Evolutionary conservation across 2,329 filamentous ascomycete genomes (phyloP).

Genomic region (Epichloe sylvatica): DNA sequence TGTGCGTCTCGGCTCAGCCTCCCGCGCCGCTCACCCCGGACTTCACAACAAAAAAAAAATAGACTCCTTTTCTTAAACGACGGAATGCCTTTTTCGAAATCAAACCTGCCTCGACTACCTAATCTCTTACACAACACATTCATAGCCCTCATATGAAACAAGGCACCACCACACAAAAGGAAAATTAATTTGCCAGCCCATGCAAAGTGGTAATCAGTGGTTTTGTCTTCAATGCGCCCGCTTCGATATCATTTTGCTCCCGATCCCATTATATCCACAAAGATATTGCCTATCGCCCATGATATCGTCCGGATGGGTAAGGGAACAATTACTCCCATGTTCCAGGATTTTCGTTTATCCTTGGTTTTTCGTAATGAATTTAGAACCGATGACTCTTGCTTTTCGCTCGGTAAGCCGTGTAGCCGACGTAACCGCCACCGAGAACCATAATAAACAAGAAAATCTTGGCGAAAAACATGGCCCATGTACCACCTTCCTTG

Average conservation of each 20-base stretch:
- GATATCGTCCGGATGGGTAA: background rate
- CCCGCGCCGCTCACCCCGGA: too few relatives aligned
- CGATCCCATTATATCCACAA: background rate
- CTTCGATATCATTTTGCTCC: background rate
- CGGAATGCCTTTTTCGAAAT: background rate
- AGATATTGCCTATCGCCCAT: background rate
- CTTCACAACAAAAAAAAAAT: background rate
- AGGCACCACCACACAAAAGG: background rate
- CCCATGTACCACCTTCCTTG: conserved; percentile 39
- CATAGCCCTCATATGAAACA: background rate
- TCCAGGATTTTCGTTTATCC: background rate
- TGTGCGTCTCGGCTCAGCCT: too few relatives aligned
- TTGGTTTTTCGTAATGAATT: conserved; percentile 1
- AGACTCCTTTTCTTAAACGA: background rate
- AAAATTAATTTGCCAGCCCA: conserved; percentile 2
- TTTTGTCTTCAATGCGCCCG: background rate
- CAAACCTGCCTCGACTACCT: background rate
- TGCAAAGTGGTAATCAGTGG: conserved; percentile 3
- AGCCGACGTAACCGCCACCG: conserved; percentile 71
- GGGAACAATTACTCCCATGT: background rate
- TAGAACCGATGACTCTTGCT: conserved; percentile 46
- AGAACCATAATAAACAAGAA: conserved; percentile 57
- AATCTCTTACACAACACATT: background rate
- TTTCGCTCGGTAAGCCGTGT: conserved; percentile 64
- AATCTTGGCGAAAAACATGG: conserved; percentile 63